Conservation (phyloP, 1,284 basidiomycete genomes). For the Ustilago crameri region DNA sequence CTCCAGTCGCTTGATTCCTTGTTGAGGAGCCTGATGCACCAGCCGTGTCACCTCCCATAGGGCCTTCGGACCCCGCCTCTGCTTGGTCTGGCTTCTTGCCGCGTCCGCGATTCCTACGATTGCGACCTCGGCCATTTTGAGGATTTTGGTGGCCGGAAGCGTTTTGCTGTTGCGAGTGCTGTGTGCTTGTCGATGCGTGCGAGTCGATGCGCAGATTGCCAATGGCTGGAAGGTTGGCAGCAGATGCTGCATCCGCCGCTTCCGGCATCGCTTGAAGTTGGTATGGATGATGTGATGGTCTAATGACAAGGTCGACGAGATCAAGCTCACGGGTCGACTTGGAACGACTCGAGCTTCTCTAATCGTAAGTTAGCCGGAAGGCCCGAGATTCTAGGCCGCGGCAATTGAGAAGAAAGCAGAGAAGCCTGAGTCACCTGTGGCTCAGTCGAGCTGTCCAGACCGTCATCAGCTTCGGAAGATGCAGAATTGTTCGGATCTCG, state of each 20-base stretch:
- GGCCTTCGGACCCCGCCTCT: not conserved
- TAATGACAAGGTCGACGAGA: not conserved
- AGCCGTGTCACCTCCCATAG: not conserved
- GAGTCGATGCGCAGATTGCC: slow-evolving; percentile 11
- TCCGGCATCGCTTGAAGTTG: slow-evolving; percentile 14
- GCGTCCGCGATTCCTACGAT: slow-evolving; percentile 24
- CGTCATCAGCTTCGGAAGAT: not conserved
- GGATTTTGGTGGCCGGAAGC: not conserved
- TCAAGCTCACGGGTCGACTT: not conserved
- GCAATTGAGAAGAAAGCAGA: not conserved
- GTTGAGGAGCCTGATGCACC: not conserved
- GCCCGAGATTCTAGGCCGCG: not conserved
- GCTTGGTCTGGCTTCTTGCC: slow-evolving; percentile 14
- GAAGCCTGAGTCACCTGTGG: slow-evolving; percentile 1
- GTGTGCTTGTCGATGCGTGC: slow-evolving; percentile 13
- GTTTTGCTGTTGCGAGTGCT: not conserved
- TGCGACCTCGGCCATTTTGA: slow-evolving; percentile 17
- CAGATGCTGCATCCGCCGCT: slow-evolving; percentile 13
- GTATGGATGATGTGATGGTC: not conserved
- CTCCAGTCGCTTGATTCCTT: not conserved
- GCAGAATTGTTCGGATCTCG: slow-evolving; percentile 7
- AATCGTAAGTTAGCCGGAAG: no score
- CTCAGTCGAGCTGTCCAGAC: not conserved
- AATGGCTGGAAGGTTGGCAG: slow-evolving; percentile 20
- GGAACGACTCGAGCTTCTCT: not conserved